Evolutionary conservation across 768 basidiomycete genomes (phyloP), one percentile per base, ranked within the genome.

Genomic region (Boletus reticuloceps): DNA sequence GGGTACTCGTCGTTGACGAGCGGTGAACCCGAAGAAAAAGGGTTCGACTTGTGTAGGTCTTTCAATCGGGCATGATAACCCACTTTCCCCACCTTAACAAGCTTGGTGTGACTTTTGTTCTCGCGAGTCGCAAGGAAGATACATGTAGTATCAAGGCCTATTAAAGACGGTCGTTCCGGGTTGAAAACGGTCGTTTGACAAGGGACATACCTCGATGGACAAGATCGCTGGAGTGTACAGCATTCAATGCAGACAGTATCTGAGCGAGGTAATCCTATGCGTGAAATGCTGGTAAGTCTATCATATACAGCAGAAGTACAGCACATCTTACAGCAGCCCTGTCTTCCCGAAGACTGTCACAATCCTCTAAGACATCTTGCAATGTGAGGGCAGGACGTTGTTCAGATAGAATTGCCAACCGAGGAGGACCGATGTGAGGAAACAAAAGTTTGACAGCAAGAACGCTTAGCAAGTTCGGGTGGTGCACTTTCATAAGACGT

Each of bases 31-130:
- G 50, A 56, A 5, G 80, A 80, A 60, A 96, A 91, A 1, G 86
- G 82, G 62, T 97, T 93, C 4, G 94, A 96, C 17, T 85, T 78
- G 64, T 96, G 88, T 32, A 94, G 73, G 65, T 96, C 93, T 25
- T 86, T 74, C 32, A 98, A 76, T 1, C 81, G 81, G 6, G 84
- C 83, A 59, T 86, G 79, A 66, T 86, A 97, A 16, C 79, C 82
- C 3, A 84, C 84, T 59, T 85, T 86, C 19, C 84, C 81, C 4
- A 97, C 71, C 67, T 94, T 94, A 65, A 92, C 78, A 19, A 81
- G 72, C 60, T 89, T 90, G 11, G 82, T 73, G 32, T 81, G 80
- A 6, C 78, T 72, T 2, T 74, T 73, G 46, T 77, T 76, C 51
- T 79, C 77, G n/a, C 76, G 74, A 4, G 79, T 73, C 0, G 77